A percentile compares a stretch with the other conserved stretches of the same genome.
phyloP scores from a whole-genome alignment of 2,329 filamentous ascomycete genomes.

The Bipolaris victoriae region DNA sequence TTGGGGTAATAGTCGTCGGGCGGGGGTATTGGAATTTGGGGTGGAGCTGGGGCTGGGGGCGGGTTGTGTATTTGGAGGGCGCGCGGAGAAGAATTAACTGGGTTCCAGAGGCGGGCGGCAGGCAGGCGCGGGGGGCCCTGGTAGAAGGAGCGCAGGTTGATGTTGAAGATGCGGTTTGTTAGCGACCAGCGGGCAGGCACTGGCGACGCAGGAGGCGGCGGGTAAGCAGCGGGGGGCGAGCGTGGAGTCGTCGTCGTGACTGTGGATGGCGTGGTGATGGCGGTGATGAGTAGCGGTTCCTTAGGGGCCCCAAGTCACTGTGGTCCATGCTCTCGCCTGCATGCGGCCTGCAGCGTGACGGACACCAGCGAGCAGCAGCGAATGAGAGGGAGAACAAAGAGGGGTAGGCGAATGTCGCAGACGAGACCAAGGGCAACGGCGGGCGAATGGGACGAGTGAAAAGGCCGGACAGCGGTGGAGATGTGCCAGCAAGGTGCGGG shows the following conservation, averaged over 20 bases:
- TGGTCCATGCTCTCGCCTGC: conserved; percentile 24
- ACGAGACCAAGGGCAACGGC: background rate
- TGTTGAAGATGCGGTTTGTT: conserved; percentile 51
- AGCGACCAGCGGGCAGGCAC: conserved; percentile 49
- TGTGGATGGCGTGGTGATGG: conserved; percentile 14
- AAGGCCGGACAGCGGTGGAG: too few relatives aligned
- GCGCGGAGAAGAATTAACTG: conserved; percentile 65
- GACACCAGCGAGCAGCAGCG: background rate
- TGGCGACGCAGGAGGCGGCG: conserved; percentile 32
- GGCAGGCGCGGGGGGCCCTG: conserved; percentile 44
- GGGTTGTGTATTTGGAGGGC: conserved; percentile 44
- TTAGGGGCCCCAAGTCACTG: conserved; percentile 13
- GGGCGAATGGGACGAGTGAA: too few relatives aligned
- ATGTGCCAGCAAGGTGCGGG: background rate
- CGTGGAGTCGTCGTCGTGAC: conserved; percentile 36
- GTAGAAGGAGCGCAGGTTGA: conserved; percentile 40
- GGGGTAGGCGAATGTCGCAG: background rate
- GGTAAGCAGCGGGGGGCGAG: conserved; percentile 36
- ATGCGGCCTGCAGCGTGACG: conserved; percentile 13
- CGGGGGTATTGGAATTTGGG: background rate
- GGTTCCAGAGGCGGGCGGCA: conserved; percentile 64
- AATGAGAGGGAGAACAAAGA: background rate
- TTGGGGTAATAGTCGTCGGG: conserved; percentile 46
- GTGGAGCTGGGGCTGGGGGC: background rate
- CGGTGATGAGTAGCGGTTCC: conserved; percentile 13